Conservation (phyloP, 2,329 filamentous ascomycete genomes). For the Aspergillus transmontanensis region DNA sequence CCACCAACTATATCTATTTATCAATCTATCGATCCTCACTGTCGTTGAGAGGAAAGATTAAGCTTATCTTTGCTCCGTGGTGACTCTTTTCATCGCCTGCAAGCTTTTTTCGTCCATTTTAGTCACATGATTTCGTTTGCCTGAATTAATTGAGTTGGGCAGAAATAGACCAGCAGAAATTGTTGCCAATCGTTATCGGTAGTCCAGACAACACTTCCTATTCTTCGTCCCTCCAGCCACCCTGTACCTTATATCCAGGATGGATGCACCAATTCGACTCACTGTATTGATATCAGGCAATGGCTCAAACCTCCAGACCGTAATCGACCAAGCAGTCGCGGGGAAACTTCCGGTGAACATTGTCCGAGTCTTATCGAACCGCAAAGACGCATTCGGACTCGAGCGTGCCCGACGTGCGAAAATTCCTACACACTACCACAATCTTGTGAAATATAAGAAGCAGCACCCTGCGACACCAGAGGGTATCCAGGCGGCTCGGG, state of each 20-base stretch:
- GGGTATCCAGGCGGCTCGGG: slow-evolving; percentile 56
- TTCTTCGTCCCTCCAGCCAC: background rate
- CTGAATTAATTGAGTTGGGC: background rate
- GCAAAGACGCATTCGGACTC: slow-evolving; percentile 66
- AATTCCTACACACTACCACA: slow-evolving; percentile 80
- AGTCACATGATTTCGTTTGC: too few species aligned
- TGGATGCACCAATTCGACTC: slow-evolving; percentile 51
- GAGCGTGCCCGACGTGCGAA: slow-evolving; percentile 59
- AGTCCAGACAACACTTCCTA: background rate
- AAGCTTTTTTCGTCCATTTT: too few species aligned
- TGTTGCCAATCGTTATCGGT: background rate
- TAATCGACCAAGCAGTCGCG: slow-evolving; percentile 63
- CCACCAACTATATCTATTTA: slow-evolving; percentile 1
- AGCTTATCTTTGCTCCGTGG: background rate
- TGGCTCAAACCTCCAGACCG: slow-evolving; percentile 77
- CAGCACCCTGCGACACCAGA: slow-evolving; percentile 60
- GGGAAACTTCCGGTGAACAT: slow-evolving; percentile 56
- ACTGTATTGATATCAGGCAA: slow-evolving; percentile 72
- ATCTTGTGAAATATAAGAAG: slow-evolving; percentile 76
- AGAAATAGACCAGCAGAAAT: background rate
- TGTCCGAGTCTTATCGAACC: slow-evolving; percentile 67
- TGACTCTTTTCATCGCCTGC: background rate
- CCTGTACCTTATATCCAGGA: slow-evolving; percentile 13
- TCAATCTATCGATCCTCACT: background rate
- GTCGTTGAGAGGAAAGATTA: background rate